Evolutionary conservation across 2,329 filamentous ascomycete species (phyloP).

Genomic region (Cryphonectria radicalis): DNA sequence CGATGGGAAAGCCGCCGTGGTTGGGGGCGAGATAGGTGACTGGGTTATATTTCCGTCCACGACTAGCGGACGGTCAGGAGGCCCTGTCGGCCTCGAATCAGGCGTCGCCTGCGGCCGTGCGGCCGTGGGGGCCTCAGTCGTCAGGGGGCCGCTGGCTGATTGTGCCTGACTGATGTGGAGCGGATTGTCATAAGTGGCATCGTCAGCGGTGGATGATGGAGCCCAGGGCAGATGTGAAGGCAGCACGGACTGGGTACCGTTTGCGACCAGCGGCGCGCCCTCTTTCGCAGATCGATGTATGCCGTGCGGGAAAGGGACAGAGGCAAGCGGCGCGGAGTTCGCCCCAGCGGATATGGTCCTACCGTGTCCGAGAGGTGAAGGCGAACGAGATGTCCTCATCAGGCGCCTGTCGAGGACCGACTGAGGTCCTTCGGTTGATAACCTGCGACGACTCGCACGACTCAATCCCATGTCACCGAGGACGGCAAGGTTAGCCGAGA

Average conservation of each 20-base stretch:
- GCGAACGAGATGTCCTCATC: slow-evolving; percentile 58
- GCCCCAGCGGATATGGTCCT: slow-evolving; percentile 49
- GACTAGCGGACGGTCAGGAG: slow-evolving; percentile 52
- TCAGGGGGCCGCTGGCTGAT: slow-evolving; percentile 32
- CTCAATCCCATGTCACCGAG: slow-evolving; percentile 53
- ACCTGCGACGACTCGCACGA: slow-evolving; percentile 47
- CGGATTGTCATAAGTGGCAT: slow-evolving; percentile 42
- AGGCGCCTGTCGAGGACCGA: slow-evolving; percentile 58
- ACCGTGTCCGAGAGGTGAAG: slow-evolving; percentile 58
- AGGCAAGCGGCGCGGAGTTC: slow-evolving; percentile 45
- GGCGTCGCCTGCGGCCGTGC: slow-evolving; percentile 31
- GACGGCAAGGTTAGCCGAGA: slow-evolving; percentile 46
- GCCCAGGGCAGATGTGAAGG: slow-evolving; percentile 36
- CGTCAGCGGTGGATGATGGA: slow-evolving; percentile 36
- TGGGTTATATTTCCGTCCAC: slow-evolving; percentile 51
- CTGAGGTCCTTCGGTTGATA: slow-evolving; percentile 59
- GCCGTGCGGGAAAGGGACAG: slow-evolving; percentile 43
- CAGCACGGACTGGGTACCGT: slow-evolving; percentile 44
- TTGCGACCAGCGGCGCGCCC: slow-evolving; percentile 46
- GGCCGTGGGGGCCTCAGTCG: slow-evolving; percentile 31
- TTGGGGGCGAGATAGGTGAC: slow-evolving; percentile 29
- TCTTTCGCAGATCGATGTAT: slow-evolving; percentile 41
- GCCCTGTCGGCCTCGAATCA: slow-evolving; percentile 35
- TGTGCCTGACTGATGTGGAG: slow-evolving; percentile 43
- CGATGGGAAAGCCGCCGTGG: slow-evolving; percentile 32